These are phyloP conservation scores for Cyberlindnera saturnus DNA, from an alignment of 805 yeast species.

Conservation along the genomic window DNA sequence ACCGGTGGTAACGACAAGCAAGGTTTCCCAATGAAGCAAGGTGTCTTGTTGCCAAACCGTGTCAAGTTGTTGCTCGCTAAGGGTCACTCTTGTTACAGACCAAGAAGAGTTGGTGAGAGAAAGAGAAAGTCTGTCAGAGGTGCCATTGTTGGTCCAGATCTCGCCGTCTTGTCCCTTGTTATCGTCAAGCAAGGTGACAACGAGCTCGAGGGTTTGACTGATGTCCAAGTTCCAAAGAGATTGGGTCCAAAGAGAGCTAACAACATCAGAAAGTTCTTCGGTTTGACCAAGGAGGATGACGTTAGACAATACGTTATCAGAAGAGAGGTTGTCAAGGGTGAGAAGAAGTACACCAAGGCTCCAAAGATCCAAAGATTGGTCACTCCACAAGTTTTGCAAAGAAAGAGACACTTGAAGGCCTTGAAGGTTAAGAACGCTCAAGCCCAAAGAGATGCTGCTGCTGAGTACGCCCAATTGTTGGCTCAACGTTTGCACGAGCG, in stretches of 20 bases:
- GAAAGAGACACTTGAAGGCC: constrained; percentile 95
- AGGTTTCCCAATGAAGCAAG: constrained; percentile 99
- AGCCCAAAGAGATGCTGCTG: constrained; percentile 99
- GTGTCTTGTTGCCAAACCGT: constrained; percentile 99
- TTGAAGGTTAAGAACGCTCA: constrained; percentile 95
- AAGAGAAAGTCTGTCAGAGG: constrained; percentile 99
- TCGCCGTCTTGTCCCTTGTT: constrained; percentile 90
- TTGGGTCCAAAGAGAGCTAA: constrained; percentile 99
- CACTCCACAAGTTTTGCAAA: constrained; percentile 98
- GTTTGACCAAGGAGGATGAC: constrained; percentile 77
- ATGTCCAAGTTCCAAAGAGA: constrained; percentile 94
- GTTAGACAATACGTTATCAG: constrained; percentile 84
- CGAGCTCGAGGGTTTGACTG: constrained; percentile 95
- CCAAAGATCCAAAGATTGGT: constrained; percentile 99
- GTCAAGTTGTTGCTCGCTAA: constrained; percentile 90
- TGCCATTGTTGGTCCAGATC: constrained; percentile 95
- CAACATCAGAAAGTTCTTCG: constrained; percentile 99
- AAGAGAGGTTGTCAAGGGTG: constrained; percentile 98
- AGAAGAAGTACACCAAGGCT: constrained; percentile 98
- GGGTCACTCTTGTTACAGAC: constrained; percentile 98
- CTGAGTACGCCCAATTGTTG: constrained; percentile 98
- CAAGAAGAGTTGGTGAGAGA: constrained; percentile 99
- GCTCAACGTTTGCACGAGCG: constrained; percentile 98
- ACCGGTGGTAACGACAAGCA: constrained; percentile 99
- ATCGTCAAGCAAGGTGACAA: constrained; percentile 96